Evolutionary conservation across 768 basidiomycete genomes (phyloP).

Genomic region (Exsudoporus frostii): DNA sequence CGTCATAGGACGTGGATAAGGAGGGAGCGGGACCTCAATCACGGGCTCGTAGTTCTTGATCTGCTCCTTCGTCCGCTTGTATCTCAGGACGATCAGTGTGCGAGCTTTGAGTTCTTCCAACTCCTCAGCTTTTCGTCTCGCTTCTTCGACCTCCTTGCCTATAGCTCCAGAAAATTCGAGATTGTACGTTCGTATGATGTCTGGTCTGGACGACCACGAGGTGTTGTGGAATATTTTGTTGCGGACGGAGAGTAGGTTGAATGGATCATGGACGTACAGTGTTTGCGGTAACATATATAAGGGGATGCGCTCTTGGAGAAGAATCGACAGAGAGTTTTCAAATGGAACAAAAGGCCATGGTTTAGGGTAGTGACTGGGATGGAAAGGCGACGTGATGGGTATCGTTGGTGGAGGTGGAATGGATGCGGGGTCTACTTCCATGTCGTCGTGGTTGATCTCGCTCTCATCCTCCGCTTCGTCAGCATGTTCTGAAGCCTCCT

Average conservation of each 20-base stretch:
- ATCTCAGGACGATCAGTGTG: slow-evolving; percentile 21
- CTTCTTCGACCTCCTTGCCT: background rate
- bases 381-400: slow-evolving; percentile 27
- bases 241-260: slow-evolving; percentile 28
- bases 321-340: slow-evolving; percentile 9
- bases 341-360: slow-evolving; percentile 44
- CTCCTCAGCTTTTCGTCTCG: slow-evolving; percentile 5
- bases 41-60: slow-evolving; percentile 23
- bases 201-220: slow-evolving; percentile 30
- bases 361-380: slow-evolving; percentile 35
- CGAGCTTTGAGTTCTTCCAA: slow-evolving; percentile 10
- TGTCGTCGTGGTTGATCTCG: background rate
- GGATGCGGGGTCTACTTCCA: background rate
- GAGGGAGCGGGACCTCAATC: slow-evolving; percentile 31
- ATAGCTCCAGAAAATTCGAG: slow-evolving; percentile 14
- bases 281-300: slow-evolving; percentile 37
- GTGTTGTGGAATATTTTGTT: background rate
- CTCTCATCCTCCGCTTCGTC: background rate
- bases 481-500: background rate
- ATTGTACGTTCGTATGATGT: slow-evolving; percentile 31
- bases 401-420: slow-evolving; percentile 5
- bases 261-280: slow-evolving; percentile 45
- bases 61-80: slow-evolving; percentile 19
- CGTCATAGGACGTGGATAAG: slow-evolving; percentile 18
- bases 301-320: slow-evolving; percentile 35